Base-by-base conservation (phyloP, 2,329 filamentous ascomycete species). In the Colletotrichum navitas region DNA sequence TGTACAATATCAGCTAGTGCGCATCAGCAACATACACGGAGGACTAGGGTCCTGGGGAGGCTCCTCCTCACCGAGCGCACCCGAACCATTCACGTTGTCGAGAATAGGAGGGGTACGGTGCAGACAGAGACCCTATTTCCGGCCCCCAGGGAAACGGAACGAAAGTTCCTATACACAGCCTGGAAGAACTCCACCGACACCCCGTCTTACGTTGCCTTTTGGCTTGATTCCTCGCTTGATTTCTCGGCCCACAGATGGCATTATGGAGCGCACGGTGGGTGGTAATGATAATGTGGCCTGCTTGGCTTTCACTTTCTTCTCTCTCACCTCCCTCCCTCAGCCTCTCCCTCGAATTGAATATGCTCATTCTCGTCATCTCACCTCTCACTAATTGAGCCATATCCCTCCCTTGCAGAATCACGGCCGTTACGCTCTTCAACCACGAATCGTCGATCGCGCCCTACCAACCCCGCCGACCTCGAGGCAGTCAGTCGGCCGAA, bases 201-300 rank as follows among this genome's bases (percentile, higher is more conserved):
- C 51, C 62, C 62, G 62, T 64, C 49, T 64, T 64, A 45, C n/a
- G 43, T 45, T 45, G 45, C 47, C 21, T 39, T 54, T 54, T 39
- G 36, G n/a, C 1, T 41, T 41, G 16, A 14, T 49, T 51, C 14
- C 39, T 56, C 49, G 41, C 43, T 54, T 43, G 16, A 29, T 51
- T 29, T 51, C 24, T 51, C 49, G 45, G 18, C 45, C 7, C 21
- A 11, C 34, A 11, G 34, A 2, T 36, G 11, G 10, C 34, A 36
- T 36, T 2, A 8, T 36, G 29, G n/a, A n/a, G n/a, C n/a, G n/a
- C n/a, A n/a, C n/a, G n/a, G 29, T 29, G 29, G 29, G 29, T 29
- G 29, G 29, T 29, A 29, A 29, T 29, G 4, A 4, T 29, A 29
- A 29, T 29, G 29, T 29, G 4, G 29, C 29, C 29, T 29, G 29